Base-by-base conservation (phyloP, 495 filamentous ascomycete species). In the Filosporella fistucella region DNA sequence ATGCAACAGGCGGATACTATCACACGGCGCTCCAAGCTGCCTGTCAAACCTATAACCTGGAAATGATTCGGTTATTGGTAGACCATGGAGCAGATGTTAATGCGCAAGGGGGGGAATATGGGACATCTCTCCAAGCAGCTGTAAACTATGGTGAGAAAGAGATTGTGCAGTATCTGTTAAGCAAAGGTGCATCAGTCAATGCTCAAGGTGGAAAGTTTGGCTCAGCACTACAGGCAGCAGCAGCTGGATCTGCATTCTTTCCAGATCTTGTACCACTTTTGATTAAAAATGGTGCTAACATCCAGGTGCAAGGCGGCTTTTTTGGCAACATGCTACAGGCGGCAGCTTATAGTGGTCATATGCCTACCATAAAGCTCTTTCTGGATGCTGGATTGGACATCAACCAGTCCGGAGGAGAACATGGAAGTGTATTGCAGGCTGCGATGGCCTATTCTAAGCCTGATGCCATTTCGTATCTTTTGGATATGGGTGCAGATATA, bases 131-230 rank as follows among this genome's bases (percentile, higher is more conserved):
- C 14, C 45, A 53, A 16, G 29, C 33, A 20, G 45, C 51, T 29
- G 45, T 32, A 17, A 8, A 10, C 10, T 12, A 14, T 11, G 45
- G 38, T 8, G 29, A 43, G 3, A 10, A 8, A n/a, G 12, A 26
- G 11, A 26, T 42, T 1, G 41, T 58, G 11, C 2, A 33, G 16
- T 13, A 59, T 6, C 39, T 63, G 20, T 34, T 61, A 13, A 28
- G 50, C 55, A 17, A 50, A 58, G 57, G 52, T 29, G 49, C 55
- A 34, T 41, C 62, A 24, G 29, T 58, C 26, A 59, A 64, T 41
- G 28, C 39, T 10, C 43, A 38, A 21, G 52, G 48, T 8, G 48
- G 55, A 25, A 4, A 22, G 3, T 57, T 51, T 34, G 58, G 58
- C 28, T 60, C 26, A 28, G 41, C 61, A 4, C 30, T 63, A 0